Base-by-base conservation (phyloP, 495 filamentous ascomycete genomes). In the Penicillium roqueforti region DNA sequence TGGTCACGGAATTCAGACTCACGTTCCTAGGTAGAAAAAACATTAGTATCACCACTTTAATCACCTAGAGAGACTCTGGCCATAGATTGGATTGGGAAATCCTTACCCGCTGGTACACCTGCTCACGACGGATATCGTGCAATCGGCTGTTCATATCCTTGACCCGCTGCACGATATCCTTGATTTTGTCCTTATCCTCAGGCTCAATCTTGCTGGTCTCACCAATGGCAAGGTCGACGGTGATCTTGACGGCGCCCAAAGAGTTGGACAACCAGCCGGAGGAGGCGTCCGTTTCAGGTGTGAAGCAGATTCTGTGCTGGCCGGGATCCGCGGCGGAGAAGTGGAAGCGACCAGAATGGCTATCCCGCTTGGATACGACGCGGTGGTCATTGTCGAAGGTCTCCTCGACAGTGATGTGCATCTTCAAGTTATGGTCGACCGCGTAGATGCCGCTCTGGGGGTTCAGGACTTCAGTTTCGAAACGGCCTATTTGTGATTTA, bases 1-100 rank as follows among this genome's bases (percentile, higher is more conserved):
- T 97, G 93, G 70, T 98, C 93, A 70, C 93, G 81, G 82, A 98
- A 98, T 67, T 97, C 93, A 59, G 91, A 89, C 70, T 98, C 93
- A 45, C 95, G 89, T 80, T 97, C 93, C 92, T 97, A 55, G 34
- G 44, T 41, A 54, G 16, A 51, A 42, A 42, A 54, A 22, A 18
- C 40, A 20, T 47, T 51, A 44, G 18, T 22, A 41, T 36, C 18
- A 6, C 10, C 18, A 16, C 19, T 19, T 26, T n/a, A 32, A 42
- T 16, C 1, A 34, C 19, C n/a, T 13, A 20, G 26, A 28, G 39
- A 7, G 31, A 44, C 3, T 3, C 19, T 9, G 8, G 19, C 18
- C 19, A 14, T 28, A 4, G 20, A 50, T 56, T 19, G 57, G 11
- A 40, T 53, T 22, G 47, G 44, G 47, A n/a, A 28, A 44, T 48